These are phyloP conservation scores for Sarcodon aspratus DNA, from an alignment of 768 basidiomycete genomes.

Conservation along the genomic window DNA sequence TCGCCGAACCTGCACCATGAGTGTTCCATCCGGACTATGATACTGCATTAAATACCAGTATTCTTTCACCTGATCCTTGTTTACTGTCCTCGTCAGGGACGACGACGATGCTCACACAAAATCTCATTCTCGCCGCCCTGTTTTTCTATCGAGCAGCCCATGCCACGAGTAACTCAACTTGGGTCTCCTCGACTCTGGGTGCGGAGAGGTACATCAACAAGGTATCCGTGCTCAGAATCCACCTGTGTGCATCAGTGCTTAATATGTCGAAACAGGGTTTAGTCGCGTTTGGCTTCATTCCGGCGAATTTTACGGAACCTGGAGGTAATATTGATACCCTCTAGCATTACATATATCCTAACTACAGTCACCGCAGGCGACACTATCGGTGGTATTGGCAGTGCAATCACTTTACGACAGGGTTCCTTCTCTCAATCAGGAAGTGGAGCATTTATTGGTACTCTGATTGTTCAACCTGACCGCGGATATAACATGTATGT, in stretches of 20 bases:
- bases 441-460: conserved; percentile 34
- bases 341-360: no score
- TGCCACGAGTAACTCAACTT: no score
- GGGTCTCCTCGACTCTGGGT: conserved; percentile 21
- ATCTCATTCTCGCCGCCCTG: no score
- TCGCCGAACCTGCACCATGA: no score
- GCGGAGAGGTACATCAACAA: conserved; percentile 35
- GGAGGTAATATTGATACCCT: conserved; percentile 17
- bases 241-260: background rate
- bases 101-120: no score
- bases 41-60: no score
- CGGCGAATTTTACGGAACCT: conserved; percentile 42
- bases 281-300: conserved; percentile 52
- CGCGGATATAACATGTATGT: conserved; percentile 50
- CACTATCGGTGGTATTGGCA: conserved; percentile 52
- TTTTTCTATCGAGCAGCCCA: no score
- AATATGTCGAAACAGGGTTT: conserved; percentile 26
- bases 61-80: no score
- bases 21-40: no score
- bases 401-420: conserved; percentile 44
- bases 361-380: conserved; percentile 20
- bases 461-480: conserved; percentile 44
- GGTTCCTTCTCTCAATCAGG: conserved; percentile 27
- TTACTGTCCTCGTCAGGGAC: no score
- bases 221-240: conserved; percentile 8